Conservation (phyloP, 768 basidiomycete genomes). For the Leccinum olivaceopallidum region DNA sequence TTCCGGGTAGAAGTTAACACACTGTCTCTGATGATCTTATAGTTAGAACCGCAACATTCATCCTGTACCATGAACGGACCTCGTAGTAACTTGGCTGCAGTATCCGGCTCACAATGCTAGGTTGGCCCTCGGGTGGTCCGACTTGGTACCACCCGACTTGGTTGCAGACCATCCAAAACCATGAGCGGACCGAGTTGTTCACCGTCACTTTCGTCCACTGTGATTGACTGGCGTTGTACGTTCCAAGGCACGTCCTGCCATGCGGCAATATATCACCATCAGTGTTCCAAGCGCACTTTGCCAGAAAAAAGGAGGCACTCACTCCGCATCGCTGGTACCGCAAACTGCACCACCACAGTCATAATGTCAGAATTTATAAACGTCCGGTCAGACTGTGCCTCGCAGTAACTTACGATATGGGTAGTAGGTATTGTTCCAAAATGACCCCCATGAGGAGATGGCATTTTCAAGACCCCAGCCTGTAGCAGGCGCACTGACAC, state of each 20-base stretch:
- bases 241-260: constrained; percentile 39
- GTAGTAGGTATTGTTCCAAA: constrained; percentile 54
- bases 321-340: constrained; percentile 47
- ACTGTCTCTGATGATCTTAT: constrained; percentile 54
- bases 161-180: constrained; percentile 76
- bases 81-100: constrained; percentile 31
- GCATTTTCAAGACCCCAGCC: constrained; percentile 68
- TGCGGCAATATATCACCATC: constrained; percentile 33
- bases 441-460: constrained; percentile 58
- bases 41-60: background rate
- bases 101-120: constrained; percentile 37
- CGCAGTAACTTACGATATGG: constrained; percentile 38
- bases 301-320: constrained; percentile 22
- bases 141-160: constrained; percentile 57
- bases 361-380: background rate
- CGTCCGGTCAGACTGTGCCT: background rate
- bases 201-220: constrained; percentile 58
- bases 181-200: constrained; percentile 59
- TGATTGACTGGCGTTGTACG: constrained; percentile 38
- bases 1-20: constrained; percentile 63
- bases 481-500: constrained; percentile 38
- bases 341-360: constrained; percentile 46
- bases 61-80: constrained; percentile 14
- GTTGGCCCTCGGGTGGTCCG: constrained; percentile 38
- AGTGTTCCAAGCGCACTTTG: constrained; percentile 10